Evolutionary conservation across 805 yeast genomes (phyloP), one percentile per base, ranked within the genome.

Genomic region (Candida namnaoensis): DNA sequence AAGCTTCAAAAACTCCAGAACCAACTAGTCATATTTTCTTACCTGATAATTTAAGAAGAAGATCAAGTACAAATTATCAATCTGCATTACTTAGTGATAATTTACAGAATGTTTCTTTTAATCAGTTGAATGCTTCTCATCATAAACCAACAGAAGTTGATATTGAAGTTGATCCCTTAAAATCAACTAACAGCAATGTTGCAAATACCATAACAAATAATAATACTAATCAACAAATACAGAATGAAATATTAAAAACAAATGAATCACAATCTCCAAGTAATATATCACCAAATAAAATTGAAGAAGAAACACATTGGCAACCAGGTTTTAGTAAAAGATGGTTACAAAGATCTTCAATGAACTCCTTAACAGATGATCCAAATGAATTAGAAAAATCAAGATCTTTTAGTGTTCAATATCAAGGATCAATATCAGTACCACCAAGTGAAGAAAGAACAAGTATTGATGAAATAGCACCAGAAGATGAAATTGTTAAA

Each of bases 151-250:
- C 19, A 19, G 19, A 26, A 26, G 28, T 8, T 7, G 28, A 26
- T 26, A 26, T 26, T 26, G 28, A 26, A 26, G 28, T 26, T 8
- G 28, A 26, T 26, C 28, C 28, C 7, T 26, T 26, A 26, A 26
- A 26, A 10, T 8, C 7, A 10, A 26, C 7, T 26, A 26, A 26
- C 28, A 26, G 7, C 28, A 26, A 26, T 26, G 10, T 8, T 10
- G 4, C 10, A 7, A 26, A 26, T 26, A 26, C 7, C 28, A 26
- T 8, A 7, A 26, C 7, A 7, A 26, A 26, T 56, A 15, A 56
- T 56, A 9, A 56, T 47, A 39, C 47, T 56, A 1, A 58, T 54
- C 39, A 55, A 44, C 36, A 55, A 35, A 11, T 48, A 48, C 46
- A 55, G 43, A 14, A 55, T 54, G 39, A 19, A 19, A 19, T 3